phyloP scores from a whole-genome alignment of 192 early-diverging fungal species.

The Linnemannia hyalina region DNA sequence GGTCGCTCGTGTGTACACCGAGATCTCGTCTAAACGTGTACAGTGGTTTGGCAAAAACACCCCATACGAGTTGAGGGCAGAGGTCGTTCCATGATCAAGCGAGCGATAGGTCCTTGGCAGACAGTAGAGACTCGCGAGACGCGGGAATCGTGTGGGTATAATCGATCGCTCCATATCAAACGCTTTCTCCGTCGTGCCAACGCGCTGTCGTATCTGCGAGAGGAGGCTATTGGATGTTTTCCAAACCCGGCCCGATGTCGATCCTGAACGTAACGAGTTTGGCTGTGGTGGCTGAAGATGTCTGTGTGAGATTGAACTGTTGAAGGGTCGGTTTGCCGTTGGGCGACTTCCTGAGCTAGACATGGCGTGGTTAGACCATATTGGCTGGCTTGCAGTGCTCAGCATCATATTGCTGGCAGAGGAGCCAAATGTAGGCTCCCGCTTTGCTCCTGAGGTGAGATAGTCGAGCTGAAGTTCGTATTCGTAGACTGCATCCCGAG shows the following conservation, averaged over 20 bases:
- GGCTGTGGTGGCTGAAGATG: background rate
- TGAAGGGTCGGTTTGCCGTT: background rate
- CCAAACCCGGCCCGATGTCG: slow-evolving; percentile 32
- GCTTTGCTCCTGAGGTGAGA: slow-evolving; percentile 9
- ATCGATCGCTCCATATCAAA: slow-evolving; percentile 30
- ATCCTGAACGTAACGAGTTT: background rate
- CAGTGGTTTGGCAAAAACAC: slow-evolving; percentile 43
- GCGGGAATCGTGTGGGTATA: slow-evolving; percentile 54
- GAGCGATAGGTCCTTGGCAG: slow-evolving; percentile 29
- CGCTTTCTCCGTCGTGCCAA: slow-evolving; percentile 26
- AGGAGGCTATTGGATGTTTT: slow-evolving; percentile 50
- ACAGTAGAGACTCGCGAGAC: slow-evolving; percentile 40
- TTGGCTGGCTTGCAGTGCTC: background rate
- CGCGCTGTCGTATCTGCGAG: slow-evolving; percentile 51
- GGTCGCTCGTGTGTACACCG: slow-evolving; percentile 38
- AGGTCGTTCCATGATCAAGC: slow-evolving; percentile 50
- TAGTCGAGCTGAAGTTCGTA: slow-evolving; percentile 42
- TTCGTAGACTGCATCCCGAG: slow-evolving; percentile 48
- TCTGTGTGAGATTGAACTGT: background rate
- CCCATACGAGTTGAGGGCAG: slow-evolving; percentile 45
- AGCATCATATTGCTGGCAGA: background rate
- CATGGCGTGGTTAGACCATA: background rate
- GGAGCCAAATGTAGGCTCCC: background rate
- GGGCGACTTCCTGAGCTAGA: background rate
- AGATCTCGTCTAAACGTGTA: slow-evolving; percentile 43